Base-by-base conservation (phyloP, 495 filamentous ascomycete species). In the Chaetomium cochliodes region DNA sequence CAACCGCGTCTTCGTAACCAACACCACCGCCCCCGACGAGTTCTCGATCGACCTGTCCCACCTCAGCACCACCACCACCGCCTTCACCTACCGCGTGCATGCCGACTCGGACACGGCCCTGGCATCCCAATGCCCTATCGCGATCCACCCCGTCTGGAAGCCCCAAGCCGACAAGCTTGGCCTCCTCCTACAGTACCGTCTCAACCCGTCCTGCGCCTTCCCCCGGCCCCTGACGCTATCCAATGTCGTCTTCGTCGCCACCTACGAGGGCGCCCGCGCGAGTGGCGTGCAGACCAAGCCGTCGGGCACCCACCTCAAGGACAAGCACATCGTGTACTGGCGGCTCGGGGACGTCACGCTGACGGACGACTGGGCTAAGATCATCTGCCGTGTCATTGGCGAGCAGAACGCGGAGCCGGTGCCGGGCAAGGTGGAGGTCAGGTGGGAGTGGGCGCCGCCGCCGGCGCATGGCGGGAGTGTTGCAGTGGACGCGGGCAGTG, bases 61-160 rank as follows among this genome's bases (percentile, higher is more conserved):
- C 67, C 84, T 97, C 59, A 81, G 85, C 54, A 89, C 86, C 62
- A 88, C 90, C 13, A 87, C 94, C 26, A 28, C 57, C 3, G 94
- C 91, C 37, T 98, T 98, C 80, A 97, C 93, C 65, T 98, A 98
- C 73, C 90, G 93, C 74, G 79, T 97, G n/a, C 92, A 96, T 67
- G 73, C 92, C 33, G 88, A 94, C 33, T 82, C 85, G 60, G 76
- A 86, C 16, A 79, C 84, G 28, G 72, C 85, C n/a, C 89, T 90
- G 70, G 87, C 70, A 18, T 64, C 74, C 26, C 71, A 80, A 42
- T 79, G 88, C 23, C 94, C 96, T 0, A 78, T 98, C 30, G 81
- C 89, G 52, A 80, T 97, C 67, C 88, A 85, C 44, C 88, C 93
- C 28, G 85, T 82, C 6, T 97, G 93, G 92, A 92, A 92, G 61